A percentile compares a stretch with the other conserved stretches of the same genome.
These are phyloP conservation scores for Eremomyces bilateralis DNA, from an alignment of 495 filamentous ascomycete species.

Conservation along the genomic window DNA sequence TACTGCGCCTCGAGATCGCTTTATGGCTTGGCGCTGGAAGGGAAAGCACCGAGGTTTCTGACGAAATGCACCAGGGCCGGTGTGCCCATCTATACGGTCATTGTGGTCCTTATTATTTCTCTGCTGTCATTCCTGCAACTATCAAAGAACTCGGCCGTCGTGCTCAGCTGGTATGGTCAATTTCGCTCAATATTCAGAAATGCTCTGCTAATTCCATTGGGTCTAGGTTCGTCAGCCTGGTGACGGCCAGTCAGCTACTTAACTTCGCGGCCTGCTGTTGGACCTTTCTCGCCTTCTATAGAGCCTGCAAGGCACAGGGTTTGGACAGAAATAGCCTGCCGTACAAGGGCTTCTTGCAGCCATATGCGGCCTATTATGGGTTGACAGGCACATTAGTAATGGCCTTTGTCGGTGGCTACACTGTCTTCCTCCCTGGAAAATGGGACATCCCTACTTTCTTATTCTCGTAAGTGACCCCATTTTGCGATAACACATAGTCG, in stretches of 20 bases:
- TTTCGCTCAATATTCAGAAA: constrained; percentile 1
- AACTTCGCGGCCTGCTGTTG: constrained; percentile 49
- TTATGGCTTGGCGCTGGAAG: constrained; percentile 17
- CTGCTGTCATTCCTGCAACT: constrained; percentile 55
- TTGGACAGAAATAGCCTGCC: constrained; percentile 39
- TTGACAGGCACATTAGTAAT: constrained; percentile 39
- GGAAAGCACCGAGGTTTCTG: constrained; percentile 15
- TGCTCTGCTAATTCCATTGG: constrained; percentile 2
- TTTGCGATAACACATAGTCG: constrained; percentile 2
- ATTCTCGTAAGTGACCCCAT: constrained; percentile 45
- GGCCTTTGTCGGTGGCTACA: constrained; percentile 55
- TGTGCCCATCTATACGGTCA: constrained; percentile 36
- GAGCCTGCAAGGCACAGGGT: constrained; percentile 45
- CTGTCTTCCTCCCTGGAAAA: constrained; percentile 47
- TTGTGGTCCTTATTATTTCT: constrained; percentile 36
- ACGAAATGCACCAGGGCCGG: constrained; percentile 29
- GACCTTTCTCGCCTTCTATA: constrained; percentile 54
- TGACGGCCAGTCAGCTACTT: constrained; percentile 54
- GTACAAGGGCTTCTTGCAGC: constrained; percentile 43
- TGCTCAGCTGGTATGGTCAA: constrained; percentile 60
- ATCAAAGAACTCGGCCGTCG: constrained; percentile 39
- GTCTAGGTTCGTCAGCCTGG: constrained; percentile 12
- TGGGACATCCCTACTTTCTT: constrained; percentile 58
- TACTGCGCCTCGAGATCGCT: constrained; percentile 18
- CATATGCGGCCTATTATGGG: constrained; percentile 48